A percentile compares a stretch with the other conserved stretches of the same genome.
phyloP scores from a whole-genome alignment of 768 basidiomycete species.

The Porphyrellus cyaneotinctus region DNA sequence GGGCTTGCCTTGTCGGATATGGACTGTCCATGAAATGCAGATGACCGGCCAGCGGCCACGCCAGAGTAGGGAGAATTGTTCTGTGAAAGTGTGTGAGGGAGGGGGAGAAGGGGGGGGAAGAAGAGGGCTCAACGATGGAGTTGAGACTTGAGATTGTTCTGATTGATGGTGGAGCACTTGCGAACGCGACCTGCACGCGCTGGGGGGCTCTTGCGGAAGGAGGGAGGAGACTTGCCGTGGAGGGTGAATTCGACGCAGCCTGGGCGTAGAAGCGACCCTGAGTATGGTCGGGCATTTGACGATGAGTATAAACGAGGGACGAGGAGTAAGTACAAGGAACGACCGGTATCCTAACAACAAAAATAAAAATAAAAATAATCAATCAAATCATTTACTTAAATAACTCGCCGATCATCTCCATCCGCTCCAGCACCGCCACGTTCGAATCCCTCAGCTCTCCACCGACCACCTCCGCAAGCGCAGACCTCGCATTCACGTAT shows the following conservation, averaged over 20 bases:
- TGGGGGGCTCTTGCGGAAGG: slow-evolving; percentile 29
- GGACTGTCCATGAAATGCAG: slow-evolving; percentile 34
- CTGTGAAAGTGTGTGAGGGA: slow-evolving; percentile 16
- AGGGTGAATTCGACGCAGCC: slow-evolving; percentile 40
- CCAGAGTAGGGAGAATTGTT: slow-evolving; percentile 40
- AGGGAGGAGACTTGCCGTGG: slow-evolving; percentile 50
- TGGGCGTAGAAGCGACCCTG: slow-evolving; percentile 42
- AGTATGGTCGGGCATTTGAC: slow-evolving; percentile 30
- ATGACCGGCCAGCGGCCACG: slow-evolving; percentile 31
- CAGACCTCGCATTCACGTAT: slow-evolving; percentile 44
- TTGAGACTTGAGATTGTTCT: slow-evolving; percentile 36
- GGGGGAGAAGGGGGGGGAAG: not conserved
- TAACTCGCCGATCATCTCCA: slow-evolving; percentile 34
- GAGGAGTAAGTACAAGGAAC: no score
- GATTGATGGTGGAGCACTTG: slow-evolving; percentile 36
- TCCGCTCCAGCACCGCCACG: slow-evolving; percentile 45
- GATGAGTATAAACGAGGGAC: slow-evolving; percentile 1
- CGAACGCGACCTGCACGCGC: slow-evolving; percentile 42
- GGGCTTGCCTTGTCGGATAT: slow-evolving; percentile 55
- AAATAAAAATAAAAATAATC: not conserved
- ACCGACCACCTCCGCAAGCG: slow-evolving; percentile 37
- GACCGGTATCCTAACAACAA: no score
- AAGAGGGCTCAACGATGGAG: slow-evolving; percentile 37
- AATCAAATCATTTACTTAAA: no score
- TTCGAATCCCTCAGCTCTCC: slow-evolving; percentile 33